Percentiles rank a stretch among this genome's conserved stretches.
phyloP scores from a whole-genome alignment of 2,329 filamentous ascomycete genomes.

The Alternaria sp. region DNA sequence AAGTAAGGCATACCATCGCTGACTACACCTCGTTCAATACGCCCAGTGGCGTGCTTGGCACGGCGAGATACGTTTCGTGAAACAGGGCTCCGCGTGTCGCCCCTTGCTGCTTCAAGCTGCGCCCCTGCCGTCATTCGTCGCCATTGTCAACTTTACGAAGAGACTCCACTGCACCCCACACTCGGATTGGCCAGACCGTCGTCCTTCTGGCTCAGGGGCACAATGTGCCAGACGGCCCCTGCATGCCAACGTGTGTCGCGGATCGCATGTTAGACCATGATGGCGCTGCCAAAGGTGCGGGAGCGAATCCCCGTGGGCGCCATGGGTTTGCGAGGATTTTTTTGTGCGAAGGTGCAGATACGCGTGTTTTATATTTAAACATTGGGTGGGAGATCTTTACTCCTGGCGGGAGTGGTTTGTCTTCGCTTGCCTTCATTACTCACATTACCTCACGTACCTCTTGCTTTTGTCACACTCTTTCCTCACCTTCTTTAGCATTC shows the following conservation, averaged over 20 bases:
- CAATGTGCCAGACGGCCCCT: slow-evolving; percentile 22
- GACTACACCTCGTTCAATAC: slow-evolving; percentile 6
- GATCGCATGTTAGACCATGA: slow-evolving; percentile 18
- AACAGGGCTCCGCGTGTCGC: slow-evolving; percentile 22
- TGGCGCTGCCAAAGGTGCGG: slow-evolving; percentile 8
- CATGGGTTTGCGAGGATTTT: slow-evolving; percentile 23
- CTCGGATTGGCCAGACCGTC: slow-evolving; percentile 30
- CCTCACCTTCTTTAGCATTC: not conserved
- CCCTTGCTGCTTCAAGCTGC: slow-evolving; percentile 28
- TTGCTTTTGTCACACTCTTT: slow-evolving; percentile 2
- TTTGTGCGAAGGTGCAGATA: slow-evolving; percentile 18
- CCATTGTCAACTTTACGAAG: slow-evolving; percentile 2
- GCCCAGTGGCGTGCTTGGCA: slow-evolving; percentile 19
- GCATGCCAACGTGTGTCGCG: slow-evolving; percentile 19
- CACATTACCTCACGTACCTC: not conserved
- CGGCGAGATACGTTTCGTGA: slow-evolving; percentile 32
- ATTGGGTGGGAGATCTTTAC: slow-evolving; percentile 16
- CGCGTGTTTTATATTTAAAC: slow-evolving; percentile 25
- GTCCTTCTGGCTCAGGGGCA: slow-evolving; percentile 32
- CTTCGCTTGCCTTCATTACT: slow-evolving; percentile 1
- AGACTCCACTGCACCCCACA: slow-evolving; percentile 19
- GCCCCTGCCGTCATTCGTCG: slow-evolving; percentile 25
- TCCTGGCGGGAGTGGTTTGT: not conserved
- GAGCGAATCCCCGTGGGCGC: slow-evolving; percentile 24
- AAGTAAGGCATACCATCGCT: slow-evolving; percentile 1